These are phyloP conservation scores for Aphanomyces cochlioides DNA, from an alignment of 352 stramenopile genomes.

Conservation along the genomic window DNA sequence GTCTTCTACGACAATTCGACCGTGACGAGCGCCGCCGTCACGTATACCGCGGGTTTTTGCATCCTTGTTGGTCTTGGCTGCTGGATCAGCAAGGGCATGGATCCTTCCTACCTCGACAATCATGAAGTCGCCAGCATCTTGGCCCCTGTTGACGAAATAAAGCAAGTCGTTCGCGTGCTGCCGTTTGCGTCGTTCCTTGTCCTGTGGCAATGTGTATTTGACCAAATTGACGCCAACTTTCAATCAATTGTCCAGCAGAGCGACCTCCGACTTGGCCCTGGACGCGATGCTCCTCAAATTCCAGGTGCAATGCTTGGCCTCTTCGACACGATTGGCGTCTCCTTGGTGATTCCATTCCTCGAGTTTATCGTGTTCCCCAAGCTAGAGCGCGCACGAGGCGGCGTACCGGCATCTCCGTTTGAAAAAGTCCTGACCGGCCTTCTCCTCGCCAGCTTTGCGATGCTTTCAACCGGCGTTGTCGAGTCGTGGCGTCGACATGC, in stretches of 20 bases:
- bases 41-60: constrained; percentile 49
- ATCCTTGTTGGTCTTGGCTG: constrained; percentile 73
- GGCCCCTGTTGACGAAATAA: constrained; percentile 73
- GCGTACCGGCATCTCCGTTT: constrained; percentile 61
- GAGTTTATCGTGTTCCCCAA: constrained; percentile 70
- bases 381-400: constrained; percentile 46
- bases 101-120: constrained; percentile 72
- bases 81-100: constrained; percentile 83
- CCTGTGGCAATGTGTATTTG: constrained; percentile 85
- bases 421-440: constrained; percentile 76
- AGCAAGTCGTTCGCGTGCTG: constrained; percentile 80
- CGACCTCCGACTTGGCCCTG: constrained; percentile 49
- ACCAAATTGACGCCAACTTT: constrained; percentile 84
- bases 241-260: constrained; percentile 84
- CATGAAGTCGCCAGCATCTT: constrained; percentile 48
- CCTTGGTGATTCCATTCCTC: constrained; percentile 68
- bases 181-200: constrained; percentile 87
- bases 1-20: constrained; percentile 55
- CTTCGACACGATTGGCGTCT: constrained; percentile 79
- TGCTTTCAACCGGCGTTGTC: constrained; percentile 79
- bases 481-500: constrained; percentile 63
- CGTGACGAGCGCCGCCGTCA: constrained; percentile 47
- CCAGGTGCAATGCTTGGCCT: constrained; percentile 75
- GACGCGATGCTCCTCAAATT: constrained; percentile 48
- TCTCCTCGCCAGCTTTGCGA: constrained; percentile 66